Conservation (phyloP, 2,329 filamentous ascomycete species). For the Xylariaceae sp. region DNA sequence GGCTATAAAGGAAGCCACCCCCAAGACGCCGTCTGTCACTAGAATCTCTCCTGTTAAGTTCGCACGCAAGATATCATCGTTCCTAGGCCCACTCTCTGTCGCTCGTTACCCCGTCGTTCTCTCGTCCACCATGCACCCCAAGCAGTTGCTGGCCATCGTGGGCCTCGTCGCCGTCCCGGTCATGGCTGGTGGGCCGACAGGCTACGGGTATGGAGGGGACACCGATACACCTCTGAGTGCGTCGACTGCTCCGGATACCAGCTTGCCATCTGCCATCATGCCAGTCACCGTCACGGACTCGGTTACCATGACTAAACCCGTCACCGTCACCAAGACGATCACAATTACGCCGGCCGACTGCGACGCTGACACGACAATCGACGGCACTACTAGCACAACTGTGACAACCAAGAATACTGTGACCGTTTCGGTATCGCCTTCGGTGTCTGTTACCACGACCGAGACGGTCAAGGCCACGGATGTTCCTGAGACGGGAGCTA, state of each 20-base stretch:
- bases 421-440: constrained; percentile 1
- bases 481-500: background rate
- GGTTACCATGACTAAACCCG: constrained; percentile 10
- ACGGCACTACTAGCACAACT: constrained; percentile 10
- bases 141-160: background rate
- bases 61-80: background rate
- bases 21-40: background rate
- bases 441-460: background rate
- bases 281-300: constrained; percentile 13
- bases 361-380: constrained; percentile 5
- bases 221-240: constrained; percentile 5
- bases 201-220: constrained; percentile 14
- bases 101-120: constrained; percentile 11
- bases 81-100: background rate
- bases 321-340: constrained; percentile 14
- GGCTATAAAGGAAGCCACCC: constrained; percentile 5
- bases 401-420: constrained; percentile 7
- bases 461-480: background rate
- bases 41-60: background rate
- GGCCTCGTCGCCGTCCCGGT: constrained; percentile 5
- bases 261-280: background rate
- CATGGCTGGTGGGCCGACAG: constrained; percentile 7
- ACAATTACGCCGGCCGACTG: constrained; percentile 6
- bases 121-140: constrained; percentile 10
- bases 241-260: background rate